Conservation (phyloP, 495 filamentous ascomycete species). For the Penicillium samsonianum region DNA sequence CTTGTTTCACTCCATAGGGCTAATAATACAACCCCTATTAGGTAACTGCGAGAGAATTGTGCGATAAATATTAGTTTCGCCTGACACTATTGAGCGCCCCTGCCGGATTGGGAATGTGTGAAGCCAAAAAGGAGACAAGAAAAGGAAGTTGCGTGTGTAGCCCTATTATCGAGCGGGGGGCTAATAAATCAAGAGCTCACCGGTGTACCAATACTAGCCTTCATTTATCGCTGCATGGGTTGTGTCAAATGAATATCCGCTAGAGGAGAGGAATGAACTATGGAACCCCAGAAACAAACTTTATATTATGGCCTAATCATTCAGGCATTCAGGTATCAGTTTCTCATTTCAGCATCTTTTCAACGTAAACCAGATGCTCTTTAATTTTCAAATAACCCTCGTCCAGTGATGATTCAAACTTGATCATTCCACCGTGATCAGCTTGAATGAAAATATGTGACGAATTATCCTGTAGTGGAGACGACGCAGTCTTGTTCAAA, state of each 20-base stretch:
- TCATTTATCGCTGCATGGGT: background rate
- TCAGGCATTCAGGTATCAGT: background rate
- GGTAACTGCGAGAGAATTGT: slow-evolving; percentile 21
- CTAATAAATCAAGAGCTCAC: background rate
- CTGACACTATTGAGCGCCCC: background rate
- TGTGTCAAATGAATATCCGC: background rate
- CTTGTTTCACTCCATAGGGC: background rate
- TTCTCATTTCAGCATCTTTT: background rate
- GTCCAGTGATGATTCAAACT: slow-evolving; percentile 8
- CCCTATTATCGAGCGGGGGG: background rate
- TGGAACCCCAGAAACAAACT: background rate
- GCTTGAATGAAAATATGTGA: slow-evolving; percentile 14
- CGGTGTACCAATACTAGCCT: background rate
- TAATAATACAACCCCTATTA: background rate
- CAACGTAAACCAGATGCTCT: background rate
- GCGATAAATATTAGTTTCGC: slow-evolving; percentile 29
- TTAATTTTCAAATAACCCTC: slow-evolving; percentile 17
- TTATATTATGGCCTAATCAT: background rate
- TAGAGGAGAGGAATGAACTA: background rate
- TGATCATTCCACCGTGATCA: slow-evolving; percentile 16
- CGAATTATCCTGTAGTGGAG: background rate
- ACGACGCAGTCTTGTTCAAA: background rate
- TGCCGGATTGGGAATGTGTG: background rate
- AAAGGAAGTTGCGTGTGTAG: background rate
- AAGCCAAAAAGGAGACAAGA: background rate